phyloP scores from a whole-genome alignment of 139 green algal genomes.

The Volvox africanus region DNA sequence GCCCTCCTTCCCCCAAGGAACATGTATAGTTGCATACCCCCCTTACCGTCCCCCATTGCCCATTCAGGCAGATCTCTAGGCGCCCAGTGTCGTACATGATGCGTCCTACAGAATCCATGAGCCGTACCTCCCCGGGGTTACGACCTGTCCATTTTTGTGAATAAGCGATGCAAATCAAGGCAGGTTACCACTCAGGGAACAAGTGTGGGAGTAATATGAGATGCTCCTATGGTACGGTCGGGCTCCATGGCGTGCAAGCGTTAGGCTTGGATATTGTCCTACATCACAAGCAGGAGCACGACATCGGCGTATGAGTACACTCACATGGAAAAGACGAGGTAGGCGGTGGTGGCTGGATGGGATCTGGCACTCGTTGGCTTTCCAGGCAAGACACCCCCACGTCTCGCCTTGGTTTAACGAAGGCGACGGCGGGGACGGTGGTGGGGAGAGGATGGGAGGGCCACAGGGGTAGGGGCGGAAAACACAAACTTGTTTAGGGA shows the following conservation, averaged over 20 bases:
- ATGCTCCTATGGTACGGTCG: too few relatives aligned
- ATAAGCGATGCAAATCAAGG: too few relatives aligned
- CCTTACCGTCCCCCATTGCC: slow-evolving; percentile 9
- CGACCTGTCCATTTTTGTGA: not conserved
- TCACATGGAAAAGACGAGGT: not conserved
- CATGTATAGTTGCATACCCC: not conserved
- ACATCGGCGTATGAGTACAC: not conserved
- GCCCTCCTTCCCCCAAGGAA: too few relatives aligned
- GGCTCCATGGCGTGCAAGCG: too few relatives aligned
- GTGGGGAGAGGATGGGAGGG: not conserved
- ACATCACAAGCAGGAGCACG: too few relatives aligned
- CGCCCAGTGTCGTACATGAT: slow-evolving; percentile 16
- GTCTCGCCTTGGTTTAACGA: not conserved
- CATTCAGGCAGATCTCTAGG: slow-evolving; percentile 21
- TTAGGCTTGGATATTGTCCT: too few relatives aligned
- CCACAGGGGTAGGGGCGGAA: too few relatives aligned
- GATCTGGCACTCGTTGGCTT: not conserved
- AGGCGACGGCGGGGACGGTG: not conserved
- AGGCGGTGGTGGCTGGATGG: not conserved
- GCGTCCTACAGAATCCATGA: not conserved
- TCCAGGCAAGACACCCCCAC: not conserved
- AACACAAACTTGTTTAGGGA: too few relatives aligned
- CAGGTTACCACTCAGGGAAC: too few relatives aligned
- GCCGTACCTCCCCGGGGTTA: not conserved
- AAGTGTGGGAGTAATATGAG: too few relatives aligned